These are phyloP conservation scores for Quercus ilex DNA, from an alignment of 306 rosid genomes.

Conservation along the genomic window DNA sequence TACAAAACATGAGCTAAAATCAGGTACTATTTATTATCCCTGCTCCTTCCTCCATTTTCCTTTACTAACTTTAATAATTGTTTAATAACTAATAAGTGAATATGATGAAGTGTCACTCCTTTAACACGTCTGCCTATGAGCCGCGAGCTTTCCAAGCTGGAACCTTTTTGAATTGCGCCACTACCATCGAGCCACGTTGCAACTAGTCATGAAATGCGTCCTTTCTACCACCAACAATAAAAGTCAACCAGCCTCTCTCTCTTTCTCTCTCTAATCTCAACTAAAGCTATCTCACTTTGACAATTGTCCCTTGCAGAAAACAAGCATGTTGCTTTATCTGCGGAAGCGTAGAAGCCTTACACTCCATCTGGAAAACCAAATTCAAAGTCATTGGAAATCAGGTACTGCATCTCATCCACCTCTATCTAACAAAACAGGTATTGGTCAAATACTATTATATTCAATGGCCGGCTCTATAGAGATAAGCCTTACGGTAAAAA, in stretches of 20 bases:
- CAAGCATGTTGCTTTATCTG: conserved; percentile 33
- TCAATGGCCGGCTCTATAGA: not conserved
- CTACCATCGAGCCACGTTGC: conserved; percentile 27
- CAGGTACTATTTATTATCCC: not conserved
- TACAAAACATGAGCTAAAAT: too few relatives aligned
- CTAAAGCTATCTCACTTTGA: conserved; percentile 25
- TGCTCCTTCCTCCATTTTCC: not conserved
- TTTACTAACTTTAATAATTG: not conserved
- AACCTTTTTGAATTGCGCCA: not conserved
- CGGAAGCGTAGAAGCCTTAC: conserved; percentile 17
- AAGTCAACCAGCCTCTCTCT: conserved; percentile 38
- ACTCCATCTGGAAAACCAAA: conserved; percentile 16
- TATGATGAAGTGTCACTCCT: conserved; percentile 31
- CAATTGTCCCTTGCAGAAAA: conserved; percentile 30
- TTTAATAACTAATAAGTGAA: not conserved
- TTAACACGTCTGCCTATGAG: conserved; percentile 22
- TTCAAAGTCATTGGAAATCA: conserved; percentile 55
- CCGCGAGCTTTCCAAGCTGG: conserved; percentile 31
- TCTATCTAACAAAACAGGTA: conserved; percentile 57
- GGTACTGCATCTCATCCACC: conserved; percentile 63
- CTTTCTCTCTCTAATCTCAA: not conserved
- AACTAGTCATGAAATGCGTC: conserved; percentile 29
- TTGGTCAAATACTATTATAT: conserved; percentile 40
- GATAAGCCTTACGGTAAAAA: conserved; percentile 9
- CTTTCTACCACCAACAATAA: conserved; percentile 21